These are phyloP conservation scores for Trametes versicolor DNA, from an alignment of 1,284 basidiomycete genomes.

Conservation along the genomic window DNA sequence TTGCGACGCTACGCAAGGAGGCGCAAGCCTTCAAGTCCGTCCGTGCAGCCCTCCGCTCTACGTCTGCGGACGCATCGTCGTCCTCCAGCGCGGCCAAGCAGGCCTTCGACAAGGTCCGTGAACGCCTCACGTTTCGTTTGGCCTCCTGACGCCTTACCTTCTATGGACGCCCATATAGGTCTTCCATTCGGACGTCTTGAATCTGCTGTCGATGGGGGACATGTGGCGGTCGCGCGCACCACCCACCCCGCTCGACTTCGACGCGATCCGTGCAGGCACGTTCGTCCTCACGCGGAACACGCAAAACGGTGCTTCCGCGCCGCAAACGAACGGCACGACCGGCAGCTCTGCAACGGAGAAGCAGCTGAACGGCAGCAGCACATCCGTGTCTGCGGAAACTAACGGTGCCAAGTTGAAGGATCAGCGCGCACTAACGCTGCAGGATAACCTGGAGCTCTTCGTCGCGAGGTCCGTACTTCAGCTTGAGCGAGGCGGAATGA, in stretches of 20 bases:
- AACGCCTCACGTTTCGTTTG: not conserved
- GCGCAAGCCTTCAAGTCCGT: constrained; percentile 89
- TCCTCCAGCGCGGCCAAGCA: constrained; percentile 68
- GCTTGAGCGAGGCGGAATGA: not conserved
- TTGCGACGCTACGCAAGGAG: constrained; percentile 89
- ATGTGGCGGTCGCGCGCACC: constrained; percentile 95
- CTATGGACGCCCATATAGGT: constrained; percentile 60
- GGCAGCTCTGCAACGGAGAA: constrained; percentile 40
- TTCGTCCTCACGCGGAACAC: constrained; percentile 55
- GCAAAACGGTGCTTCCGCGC: constrained; percentile 40
- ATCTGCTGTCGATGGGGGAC: constrained; percentile 94
- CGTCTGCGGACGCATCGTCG: constrained; percentile 40
- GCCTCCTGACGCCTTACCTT: not conserved
- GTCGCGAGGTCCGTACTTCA: constrained; percentile 70
- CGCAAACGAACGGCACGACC: constrained; percentile 35
- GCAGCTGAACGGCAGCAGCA: constrained; percentile 34
- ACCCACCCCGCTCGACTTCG: constrained; percentile 87
- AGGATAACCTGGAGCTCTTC: constrained; percentile 87
- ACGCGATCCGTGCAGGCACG: constrained; percentile 69
- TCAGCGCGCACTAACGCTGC: constrained; percentile 78
- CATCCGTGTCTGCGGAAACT: constrained; percentile 26
- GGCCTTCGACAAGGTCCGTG: constrained; percentile 86
- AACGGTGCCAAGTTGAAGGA: constrained; percentile 70
- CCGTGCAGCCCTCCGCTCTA: constrained; percentile 67
- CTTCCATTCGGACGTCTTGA: constrained; percentile 88